Percentiles rank a stretch among this genome's conserved stretches.
Evolutionary conservation across 192 early-diverging fungal species (phyloP).

Genomic region (Backusella tarrabulga): DNA sequence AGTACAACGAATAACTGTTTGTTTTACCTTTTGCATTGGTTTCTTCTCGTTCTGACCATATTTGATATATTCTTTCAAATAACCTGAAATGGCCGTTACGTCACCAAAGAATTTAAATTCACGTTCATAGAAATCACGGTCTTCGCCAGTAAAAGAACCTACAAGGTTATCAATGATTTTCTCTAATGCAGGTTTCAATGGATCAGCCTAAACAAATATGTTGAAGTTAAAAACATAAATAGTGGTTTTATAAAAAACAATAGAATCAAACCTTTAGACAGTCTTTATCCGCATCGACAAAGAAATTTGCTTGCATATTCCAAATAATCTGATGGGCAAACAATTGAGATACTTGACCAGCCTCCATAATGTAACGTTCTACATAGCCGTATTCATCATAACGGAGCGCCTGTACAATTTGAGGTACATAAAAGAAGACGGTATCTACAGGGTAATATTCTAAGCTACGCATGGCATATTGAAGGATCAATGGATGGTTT

Average conservation of each 20-base stretch:
- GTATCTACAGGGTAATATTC: slow-evolving; percentile 90
- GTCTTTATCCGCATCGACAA: slow-evolving; percentile 57
- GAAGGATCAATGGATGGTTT: slow-evolving; percentile 84
- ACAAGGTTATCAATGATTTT: slow-evolving; percentile 83
- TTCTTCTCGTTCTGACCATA: slow-evolving; percentile 88
- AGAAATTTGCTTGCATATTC: slow-evolving; percentile 99
- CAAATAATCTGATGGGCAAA: slow-evolving; percentile 99
- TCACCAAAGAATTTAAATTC: slow-evolving; percentile 95
- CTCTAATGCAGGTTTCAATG: slow-evolving; percentile 86
- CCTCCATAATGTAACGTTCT: slow-evolving; percentile 91
- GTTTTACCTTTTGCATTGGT: slow-evolving; percentile 57
- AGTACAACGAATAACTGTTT: neutral
- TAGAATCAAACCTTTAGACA: slow-evolving; percentile 25
- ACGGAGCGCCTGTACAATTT: slow-evolving; percentile 95
- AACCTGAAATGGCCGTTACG: slow-evolving; percentile 96
- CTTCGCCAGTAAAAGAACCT: slow-evolving; percentile 73
- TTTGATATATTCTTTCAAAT: slow-evolving; percentile 93
- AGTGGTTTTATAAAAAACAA: neutral
- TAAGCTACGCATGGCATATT: slow-evolving; percentile 90
- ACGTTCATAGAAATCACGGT: slow-evolving; percentile 90
- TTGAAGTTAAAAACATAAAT: too few species aligned
- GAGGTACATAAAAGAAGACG: slow-evolving; percentile 98
- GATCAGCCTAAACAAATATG: slow-evolving; percentile 57
- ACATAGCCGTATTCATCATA: slow-evolving; percentile 88
- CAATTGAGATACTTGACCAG: slow-evolving; percentile 90